Evolutionary conservation across 2,329 filamentous ascomycete genomes (phyloP), one percentile per base, ranked within the genome.

Genomic region (Pseudogymnoascus sp.): DNA sequence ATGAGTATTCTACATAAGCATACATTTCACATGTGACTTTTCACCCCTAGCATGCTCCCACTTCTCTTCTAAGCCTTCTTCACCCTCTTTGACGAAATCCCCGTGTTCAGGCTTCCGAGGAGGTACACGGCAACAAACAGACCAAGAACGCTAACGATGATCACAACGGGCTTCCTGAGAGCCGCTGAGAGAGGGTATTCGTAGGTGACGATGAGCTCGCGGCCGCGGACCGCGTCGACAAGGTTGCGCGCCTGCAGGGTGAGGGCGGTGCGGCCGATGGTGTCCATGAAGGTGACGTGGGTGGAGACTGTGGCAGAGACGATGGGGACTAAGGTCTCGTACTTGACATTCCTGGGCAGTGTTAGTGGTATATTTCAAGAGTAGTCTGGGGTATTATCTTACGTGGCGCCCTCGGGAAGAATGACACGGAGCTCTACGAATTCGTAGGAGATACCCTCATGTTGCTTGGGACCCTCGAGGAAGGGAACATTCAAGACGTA

Each of bases 241-340:
- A 97, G 79, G 75, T 97, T 97, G 69, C 87, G 82, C 7, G 91
- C 90, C 66, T 88, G 89, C 71, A 99, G 82, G 60, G 83, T 88
- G 65, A 99, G 81, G 0, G 88, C 84, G 0, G 93, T 96, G 67
- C 95, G 90, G 65, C 95, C 95, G 33, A 93, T 71, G 0, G 95
- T 97, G 76, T 99, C 95, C 78, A 99, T 89, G 77, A 92, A 99
- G 0, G 93, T 97, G 76, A 87, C 88, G 78, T 95, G 85, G n/a
- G 88, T 77, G 67, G 82, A 84, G 17, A 86, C 74, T 1, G 75
- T 74, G 26, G 85, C 83, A 59, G 82, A 80, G 59, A 85, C 79
- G 63, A 95, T 74, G 0, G 93, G 92, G 33, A 96, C 80, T 4
- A 84, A 83, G 62, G 91, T 91, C 67, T 84, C 80, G 72, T 88